Percentiles rank a stretch among this genome's conserved stretches.
Conservation (phyloP, 768 basidiomycete genomes). For the Rhodotorula paludigena region DNA sequence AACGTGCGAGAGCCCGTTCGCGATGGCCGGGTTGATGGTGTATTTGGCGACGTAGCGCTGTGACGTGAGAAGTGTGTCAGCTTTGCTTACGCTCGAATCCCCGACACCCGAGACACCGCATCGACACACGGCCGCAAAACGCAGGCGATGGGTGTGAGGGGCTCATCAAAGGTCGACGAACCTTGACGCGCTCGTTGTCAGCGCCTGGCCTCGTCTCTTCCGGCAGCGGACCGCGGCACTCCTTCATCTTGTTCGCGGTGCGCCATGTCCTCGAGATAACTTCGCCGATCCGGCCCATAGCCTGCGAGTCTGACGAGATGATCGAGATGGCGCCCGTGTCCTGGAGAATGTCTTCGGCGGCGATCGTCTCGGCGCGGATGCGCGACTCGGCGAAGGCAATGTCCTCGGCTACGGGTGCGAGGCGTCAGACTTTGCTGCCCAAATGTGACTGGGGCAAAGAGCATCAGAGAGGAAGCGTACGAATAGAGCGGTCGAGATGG, state of each 20-base stretch:
- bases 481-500: slow-evolving; percentile 68
- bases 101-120: too few relatives aligned
- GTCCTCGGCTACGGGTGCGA: slow-evolving; percentile 71
- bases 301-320: slow-evolving; percentile 93
- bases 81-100: too few relatives aligned
- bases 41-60: slow-evolving; percentile 79
- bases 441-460: background rate
- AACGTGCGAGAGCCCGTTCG: slow-evolving; percentile 82
- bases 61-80: background rate
- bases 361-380: slow-evolving; percentile 92
- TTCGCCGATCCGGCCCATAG: slow-evolving; percentile 94
- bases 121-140: too few relatives aligned
- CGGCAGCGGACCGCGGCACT: slow-evolving; percentile 66
- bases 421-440: background rate
- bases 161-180: too few relatives aligned
- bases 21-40: slow-evolving; percentile 93
- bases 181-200: slow-evolving; percentile 87
- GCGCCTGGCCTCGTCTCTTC: slow-evolving; percentile 60
- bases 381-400: slow-evolving; percentile 93
- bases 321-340: slow-evolving; percentile 80
- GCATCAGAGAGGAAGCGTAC: background rate
- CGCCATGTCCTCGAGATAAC: slow-evolving; percentile 90
- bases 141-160: background rate
- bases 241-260: slow-evolving; percentile 90
- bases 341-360: slow-evolving; percentile 78